Evolutionary conservation across 2,329 filamentous ascomycete species (phyloP).

Genomic region (Claviceps maximensis): DNA sequence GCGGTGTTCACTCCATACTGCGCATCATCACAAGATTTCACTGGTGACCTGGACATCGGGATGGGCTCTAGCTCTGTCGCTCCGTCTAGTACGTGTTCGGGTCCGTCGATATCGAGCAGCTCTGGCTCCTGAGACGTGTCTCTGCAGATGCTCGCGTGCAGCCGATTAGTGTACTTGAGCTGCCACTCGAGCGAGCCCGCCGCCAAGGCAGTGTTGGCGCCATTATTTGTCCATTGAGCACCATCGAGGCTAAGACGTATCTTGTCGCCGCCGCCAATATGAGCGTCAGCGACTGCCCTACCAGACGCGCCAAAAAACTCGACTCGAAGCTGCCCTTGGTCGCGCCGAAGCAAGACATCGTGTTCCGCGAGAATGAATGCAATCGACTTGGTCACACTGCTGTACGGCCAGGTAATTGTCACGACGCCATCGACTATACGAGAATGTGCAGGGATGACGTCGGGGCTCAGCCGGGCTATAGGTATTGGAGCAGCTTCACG

Average conservation of each 20-base stretch:
- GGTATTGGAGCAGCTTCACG: constrained; percentile 27
- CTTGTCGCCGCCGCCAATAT: constrained; percentile 66
- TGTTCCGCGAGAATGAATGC: constrained; percentile 74
- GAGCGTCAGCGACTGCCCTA: constrained; percentile 50
- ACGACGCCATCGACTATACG: constrained; percentile 55
- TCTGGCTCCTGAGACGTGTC: constrained; percentile 34
- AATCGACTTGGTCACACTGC: constrained; percentile 57
- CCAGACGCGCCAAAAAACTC: constrained; percentile 61
- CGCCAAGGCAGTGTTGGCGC: constrained; percentile 31
- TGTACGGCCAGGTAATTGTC: constrained; percentile 86
- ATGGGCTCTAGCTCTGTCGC: background rate
- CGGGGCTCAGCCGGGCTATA: constrained; percentile 42
- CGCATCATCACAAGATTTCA: background rate
- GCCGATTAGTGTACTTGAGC: constrained; percentile 37
- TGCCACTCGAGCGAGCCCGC: constrained; percentile 45
- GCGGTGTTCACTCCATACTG: background rate
- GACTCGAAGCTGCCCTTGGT: constrained; percentile 68
- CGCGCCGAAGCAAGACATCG: constrained; percentile 66
- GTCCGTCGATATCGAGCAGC: constrained; percentile 37
- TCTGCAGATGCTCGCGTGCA: constrained; percentile 30
- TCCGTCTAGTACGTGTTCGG: constrained; percentile 10
- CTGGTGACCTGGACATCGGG: background rate
- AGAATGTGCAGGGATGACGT: constrained; percentile 25
- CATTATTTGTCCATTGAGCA: constrained; percentile 48
- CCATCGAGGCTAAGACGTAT: constrained; percentile 57